These are phyloP conservation scores for Porphyra umbilicalis DNA, from an alignment of 31 red algal genomes.

Conservation along the genomic window DNA sequence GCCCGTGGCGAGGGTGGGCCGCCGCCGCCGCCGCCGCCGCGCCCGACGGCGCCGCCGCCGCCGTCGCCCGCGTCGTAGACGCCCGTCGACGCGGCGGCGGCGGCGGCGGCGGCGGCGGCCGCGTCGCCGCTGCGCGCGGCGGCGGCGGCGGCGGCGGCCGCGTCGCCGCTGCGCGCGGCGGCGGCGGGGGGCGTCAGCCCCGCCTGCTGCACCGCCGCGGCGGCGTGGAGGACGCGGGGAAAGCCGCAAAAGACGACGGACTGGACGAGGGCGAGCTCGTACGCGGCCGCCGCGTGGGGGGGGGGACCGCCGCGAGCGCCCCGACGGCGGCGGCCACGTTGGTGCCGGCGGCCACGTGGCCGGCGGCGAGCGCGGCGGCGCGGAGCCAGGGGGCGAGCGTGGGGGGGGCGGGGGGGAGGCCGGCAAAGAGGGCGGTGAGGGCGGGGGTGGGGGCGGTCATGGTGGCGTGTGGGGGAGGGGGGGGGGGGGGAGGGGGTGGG, in stretches of 20 bases:
- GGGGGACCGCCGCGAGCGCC: background rate
- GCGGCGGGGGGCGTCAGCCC: slow-evolving; percentile 12
- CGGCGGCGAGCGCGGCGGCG: slow-evolving; percentile 37
- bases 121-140: slow-evolving; percentile 19
- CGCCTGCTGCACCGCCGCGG: slow-evolving; percentile 39
- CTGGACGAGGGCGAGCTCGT: slow-evolving; percentile 53
- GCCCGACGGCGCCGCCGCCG: slow-evolving; percentile 30
- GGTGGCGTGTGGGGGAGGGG: background rate
- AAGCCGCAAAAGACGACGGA: slow-evolving; percentile 57
- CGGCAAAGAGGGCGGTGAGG: slow-evolving; percentile 30
- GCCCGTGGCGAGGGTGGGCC: background rate
- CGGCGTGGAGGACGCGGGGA: slow-evolving; percentile 48
- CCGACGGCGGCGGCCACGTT: slow-evolving; percentile 16
- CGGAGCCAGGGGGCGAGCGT: slow-evolving; percentile 32
- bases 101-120: slow-evolving; percentile 21
- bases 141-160: background rate
- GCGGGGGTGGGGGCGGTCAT: background rate
- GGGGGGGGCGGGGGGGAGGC: slow-evolving; percentile 29
- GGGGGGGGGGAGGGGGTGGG: background rate
- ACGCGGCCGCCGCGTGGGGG: slow-evolving; percentile 12
- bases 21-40: slow-evolving; percentile 19
- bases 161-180: background rate
- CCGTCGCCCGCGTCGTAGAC: too few species aligned
- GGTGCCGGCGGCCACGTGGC: slow-evolving; percentile 45
- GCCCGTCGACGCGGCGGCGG: too few species aligned